Base-by-base conservation (phyloP, 177 flowering plant species). In the Vitis hybrid region DNA sequence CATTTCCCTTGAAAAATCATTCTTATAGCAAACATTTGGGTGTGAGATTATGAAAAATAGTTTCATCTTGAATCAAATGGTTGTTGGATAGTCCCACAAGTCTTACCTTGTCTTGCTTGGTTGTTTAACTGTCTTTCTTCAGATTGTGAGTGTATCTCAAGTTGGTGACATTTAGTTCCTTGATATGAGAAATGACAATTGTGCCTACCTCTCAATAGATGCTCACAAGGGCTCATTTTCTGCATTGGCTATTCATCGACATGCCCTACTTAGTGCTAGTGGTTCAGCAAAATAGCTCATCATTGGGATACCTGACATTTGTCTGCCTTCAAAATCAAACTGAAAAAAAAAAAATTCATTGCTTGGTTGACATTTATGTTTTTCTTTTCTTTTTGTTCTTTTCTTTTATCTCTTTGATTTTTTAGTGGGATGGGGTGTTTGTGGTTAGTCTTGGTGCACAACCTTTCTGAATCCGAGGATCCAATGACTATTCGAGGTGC, bases 101-200 rank as follows among this genome's bases (percentile, higher is more conserved):
- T 2, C 55, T 23, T 30, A 32, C n/a, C 4, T 49, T 17, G 51
- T 6, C 30, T 62, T 70, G 52, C 52, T 70, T 34, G 17, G 0
- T 52, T 32, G 14, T 54, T 56, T 56, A 18, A 52, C 10, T 32
- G 17, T 45, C 30, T 70, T 58, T 17, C 39, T 71, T 51, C 88
- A 95, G 99, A 85, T 95, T 74, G 87, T 95, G 34, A 93, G 98
- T 78, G 99, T 98, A 52, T 89, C 94, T 58, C 88, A 85, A 70
- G 97, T 97, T 56, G 99, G 99, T 30, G 93, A 93, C 54, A 89
- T 95, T 21, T 86, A 90, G 76, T 91, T 95, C 79, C 87, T 93
- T 9, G 99, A 95, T 80, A 72, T 92, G 65, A 92, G 98, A 88
- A 83, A 74, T 59, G 34, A 59, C 5, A 71, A 67, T 51, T 83